Evolutionary conservation across 306 rosid species (phyloP).

Genomic region (Quercus rubra): DNA sequence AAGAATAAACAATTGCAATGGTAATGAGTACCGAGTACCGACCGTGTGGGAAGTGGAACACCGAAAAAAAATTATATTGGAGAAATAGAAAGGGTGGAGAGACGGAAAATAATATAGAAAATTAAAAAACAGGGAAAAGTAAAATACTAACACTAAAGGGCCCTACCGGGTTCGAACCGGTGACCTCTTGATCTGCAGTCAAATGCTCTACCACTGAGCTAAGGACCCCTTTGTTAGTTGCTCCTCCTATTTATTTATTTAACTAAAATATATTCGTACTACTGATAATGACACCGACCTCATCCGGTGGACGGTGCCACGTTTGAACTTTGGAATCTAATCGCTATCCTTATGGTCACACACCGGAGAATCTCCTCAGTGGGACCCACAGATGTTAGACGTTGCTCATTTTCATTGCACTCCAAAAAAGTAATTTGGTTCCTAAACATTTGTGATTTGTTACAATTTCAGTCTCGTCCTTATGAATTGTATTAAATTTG

Average conservation of each 20-base stretch:
- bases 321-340: neutral
- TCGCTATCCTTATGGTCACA: too few species aligned
- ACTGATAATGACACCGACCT: neutral
- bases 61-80: too few species aligned
- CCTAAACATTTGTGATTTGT: too few species aligned
- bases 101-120: neutral
- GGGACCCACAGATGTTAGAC: too few species aligned
- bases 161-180: slow-evolving; percentile 68
- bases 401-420: too few species aligned
- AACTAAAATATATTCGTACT: too few species aligned
- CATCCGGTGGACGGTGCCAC: neutral
- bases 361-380: too few species aligned
- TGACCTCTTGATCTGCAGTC: slow-evolving; percentile 75
- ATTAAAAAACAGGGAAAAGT: too few species aligned
- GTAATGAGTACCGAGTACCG: neutral
- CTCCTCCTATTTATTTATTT: too few species aligned
- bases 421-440: too few species aligned
- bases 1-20: neutral
- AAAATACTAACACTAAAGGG: slow-evolving; percentile 1
- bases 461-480: too few species aligned
- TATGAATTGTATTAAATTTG: too few species aligned
- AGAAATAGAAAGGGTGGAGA: neutral
- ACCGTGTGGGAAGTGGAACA: neutral
- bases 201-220: slow-evolving; percentile 81
- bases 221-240: slow-evolving; percentile 19